Evolutionary conservation across 2,329 filamentous ascomycete genomes (phyloP).

Genomic region (Fusarium haematococcum): DNA sequence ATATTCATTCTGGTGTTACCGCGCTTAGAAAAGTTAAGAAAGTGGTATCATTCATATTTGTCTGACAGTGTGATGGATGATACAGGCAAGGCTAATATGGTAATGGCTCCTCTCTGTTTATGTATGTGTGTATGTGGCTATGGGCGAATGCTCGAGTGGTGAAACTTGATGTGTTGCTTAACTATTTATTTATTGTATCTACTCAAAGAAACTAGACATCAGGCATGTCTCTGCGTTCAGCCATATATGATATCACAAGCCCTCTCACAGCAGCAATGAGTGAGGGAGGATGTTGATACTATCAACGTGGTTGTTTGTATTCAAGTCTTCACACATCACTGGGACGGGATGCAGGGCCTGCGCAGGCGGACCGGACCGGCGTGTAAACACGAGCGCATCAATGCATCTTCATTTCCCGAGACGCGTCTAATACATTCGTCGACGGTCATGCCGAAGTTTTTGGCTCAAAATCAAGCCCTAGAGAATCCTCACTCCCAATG

Average conservation of each 20-base stretch:
- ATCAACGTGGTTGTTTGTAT: background rate
- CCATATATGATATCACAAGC: background rate
- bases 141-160: background rate
- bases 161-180: background rate
- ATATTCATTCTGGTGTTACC: slow-evolving; percentile 19
- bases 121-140: background rate
- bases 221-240: background rate
- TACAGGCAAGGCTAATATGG: background rate
- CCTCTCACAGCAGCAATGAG: background rate
- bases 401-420: slow-evolving; percentile 50
- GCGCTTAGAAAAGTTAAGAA: slow-evolving; percentile 18
- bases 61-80: background rate
- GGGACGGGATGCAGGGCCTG: slow-evolving; percentile 7
- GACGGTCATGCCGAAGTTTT: slow-evolving; percentile 14
- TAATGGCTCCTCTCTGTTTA: background rate
- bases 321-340: background rate
- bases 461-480: slow-evolving; percentile 47
- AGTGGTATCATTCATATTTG: background rate
- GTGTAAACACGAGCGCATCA: slow-evolving; percentile 44
- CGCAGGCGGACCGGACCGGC: slow-evolving; percentile 18
- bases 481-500: slow-evolving; percentile 55
- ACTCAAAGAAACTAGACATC: background rate
- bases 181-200: background rate
- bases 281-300: background rate
- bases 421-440: slow-evolving; percentile 55